Percentiles rank a stretch among this genome's conserved stretches.
Conservation (phyloP, 345 rosid species). For the Euclidium syriacum region DNA sequence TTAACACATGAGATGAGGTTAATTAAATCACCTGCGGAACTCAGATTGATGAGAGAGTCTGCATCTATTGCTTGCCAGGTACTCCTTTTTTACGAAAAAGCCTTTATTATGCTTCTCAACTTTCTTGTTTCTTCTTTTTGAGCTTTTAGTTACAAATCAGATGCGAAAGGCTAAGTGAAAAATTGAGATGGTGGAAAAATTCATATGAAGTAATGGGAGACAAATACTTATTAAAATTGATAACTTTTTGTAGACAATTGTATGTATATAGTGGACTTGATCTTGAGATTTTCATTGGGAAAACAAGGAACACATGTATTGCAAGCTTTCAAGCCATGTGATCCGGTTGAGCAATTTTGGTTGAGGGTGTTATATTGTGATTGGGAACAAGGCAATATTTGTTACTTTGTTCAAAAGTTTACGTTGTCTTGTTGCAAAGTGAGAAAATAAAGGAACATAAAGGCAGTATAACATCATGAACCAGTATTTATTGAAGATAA, state of each 20-base stretch:
- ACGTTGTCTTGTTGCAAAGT: neutral
- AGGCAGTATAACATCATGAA: neutral
- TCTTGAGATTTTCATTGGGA: neutral
- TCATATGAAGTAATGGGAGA: neutral
- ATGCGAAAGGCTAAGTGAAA: neutral
- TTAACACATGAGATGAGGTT: constrained; percentile 69
- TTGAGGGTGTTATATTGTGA: neutral
- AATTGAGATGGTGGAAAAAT: neutral
- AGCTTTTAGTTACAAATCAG: neutral
- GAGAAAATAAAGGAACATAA: neutral
- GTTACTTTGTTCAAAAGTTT: neutral
- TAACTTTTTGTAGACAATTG: neutral
- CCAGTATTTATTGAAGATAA: neutral
- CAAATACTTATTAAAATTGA: neutral
- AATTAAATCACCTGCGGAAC: constrained; percentile 84
- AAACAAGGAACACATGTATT: neutral
- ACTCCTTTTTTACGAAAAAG: constrained; percentile 5
- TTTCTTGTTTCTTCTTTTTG: neutral
- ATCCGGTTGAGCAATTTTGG: neutral
- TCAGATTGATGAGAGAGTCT: constrained; percentile 87
- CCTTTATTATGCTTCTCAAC: neutral
- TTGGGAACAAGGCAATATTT: neutral
- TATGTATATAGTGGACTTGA: neutral
- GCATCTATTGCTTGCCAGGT: constrained; percentile 98
- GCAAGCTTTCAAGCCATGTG: neutral